These are phyloP conservation scores for Priceomyces castillae DNA, from an alignment of 805 yeast species.

Conservation along the genomic window DNA sequence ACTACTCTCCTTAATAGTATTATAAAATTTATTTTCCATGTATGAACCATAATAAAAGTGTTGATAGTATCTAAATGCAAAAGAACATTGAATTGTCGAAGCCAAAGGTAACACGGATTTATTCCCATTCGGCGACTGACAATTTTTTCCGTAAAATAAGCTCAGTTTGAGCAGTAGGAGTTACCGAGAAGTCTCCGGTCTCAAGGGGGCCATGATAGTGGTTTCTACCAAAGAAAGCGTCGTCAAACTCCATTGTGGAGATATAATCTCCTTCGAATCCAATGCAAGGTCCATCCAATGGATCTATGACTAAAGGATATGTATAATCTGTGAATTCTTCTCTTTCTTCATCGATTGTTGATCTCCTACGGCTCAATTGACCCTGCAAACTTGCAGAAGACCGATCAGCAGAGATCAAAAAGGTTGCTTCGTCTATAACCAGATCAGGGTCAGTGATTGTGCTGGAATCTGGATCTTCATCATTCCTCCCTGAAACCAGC, in stretches of 20 bases:
- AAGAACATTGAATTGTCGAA: no score
- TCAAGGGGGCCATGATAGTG: slow-evolving; percentile 12
- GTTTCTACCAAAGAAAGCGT: slow-evolving; percentile 9
- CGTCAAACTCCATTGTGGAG: slow-evolving; percentile 35
- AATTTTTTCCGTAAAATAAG: slow-evolving; percentile 24
- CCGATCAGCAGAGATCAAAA: slow-evolving; percentile 18
- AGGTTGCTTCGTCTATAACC: slow-evolving; percentile 20
- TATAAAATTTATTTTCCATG: not conserved
- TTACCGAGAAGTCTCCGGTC: slow-evolving; percentile 17
- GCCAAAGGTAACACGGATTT: no score
- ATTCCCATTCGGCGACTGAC: slow-evolving; percentile 39
- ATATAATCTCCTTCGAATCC: slow-evolving; percentile 54
- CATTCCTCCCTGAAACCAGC: slow-evolving; percentile 8
- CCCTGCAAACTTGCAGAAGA: slow-evolving; percentile 11
- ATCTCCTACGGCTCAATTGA: slow-evolving; percentile 33
- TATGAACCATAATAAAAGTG: not conserved
- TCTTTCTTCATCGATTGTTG: slow-evolving; percentile 57
- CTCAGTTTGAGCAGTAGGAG: slow-evolving; percentile 19
- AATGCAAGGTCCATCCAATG: slow-evolving; percentile 54
- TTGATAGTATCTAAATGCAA: not conserved
- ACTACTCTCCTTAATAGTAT: not conserved
- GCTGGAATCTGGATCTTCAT: slow-evolving; percentile 11
- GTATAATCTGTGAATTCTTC: slow-evolving; percentile 50
- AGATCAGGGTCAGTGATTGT: slow-evolving; percentile 5
- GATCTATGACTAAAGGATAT: slow-evolving; percentile 46